These are phyloP conservation scores for Diatrype stigma DNA, from an alignment of 2,329 filamentous ascomycete species.

Conservation along the genomic window DNA sequence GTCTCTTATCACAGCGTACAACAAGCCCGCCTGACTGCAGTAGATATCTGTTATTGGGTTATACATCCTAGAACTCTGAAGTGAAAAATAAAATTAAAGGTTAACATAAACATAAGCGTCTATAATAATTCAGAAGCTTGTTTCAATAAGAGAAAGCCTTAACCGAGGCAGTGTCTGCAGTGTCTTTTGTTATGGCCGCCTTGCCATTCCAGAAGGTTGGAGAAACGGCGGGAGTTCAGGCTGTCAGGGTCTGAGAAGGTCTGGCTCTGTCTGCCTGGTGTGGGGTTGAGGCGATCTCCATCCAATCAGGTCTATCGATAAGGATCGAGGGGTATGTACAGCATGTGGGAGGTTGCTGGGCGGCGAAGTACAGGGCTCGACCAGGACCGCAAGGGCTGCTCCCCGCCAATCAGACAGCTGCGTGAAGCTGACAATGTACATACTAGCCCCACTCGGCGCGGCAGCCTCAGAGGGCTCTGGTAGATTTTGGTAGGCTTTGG, in stretches of 20 bases:
- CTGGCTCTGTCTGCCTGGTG: background rate
- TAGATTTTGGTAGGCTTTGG: background rate
- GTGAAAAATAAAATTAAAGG: too few species aligned
- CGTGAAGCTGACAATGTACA: background rate
- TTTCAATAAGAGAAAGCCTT: too few species aligned
- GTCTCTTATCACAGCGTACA: too few species aligned
- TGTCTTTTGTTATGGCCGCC: background rate
- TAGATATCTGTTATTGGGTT: too few species aligned
- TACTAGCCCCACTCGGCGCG: background rate
- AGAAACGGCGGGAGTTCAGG: background rate
- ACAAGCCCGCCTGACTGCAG: too few species aligned
- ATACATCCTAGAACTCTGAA: too few species aligned
- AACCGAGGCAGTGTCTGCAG: background rate
- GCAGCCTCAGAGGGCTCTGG: background rate
- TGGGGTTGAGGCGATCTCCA: background rate
- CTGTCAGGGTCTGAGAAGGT: background rate
- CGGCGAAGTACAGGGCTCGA: background rate
- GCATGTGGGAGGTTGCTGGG: background rate
- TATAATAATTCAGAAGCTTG: too few species aligned
- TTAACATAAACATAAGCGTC: too few species aligned
- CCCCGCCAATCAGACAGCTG: background rate
- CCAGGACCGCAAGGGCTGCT: background rate
- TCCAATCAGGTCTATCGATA: background rate
- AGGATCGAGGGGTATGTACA: background rate
- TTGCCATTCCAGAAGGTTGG: slow-evolving; percentile 1